Base-by-base conservation (phyloP, 352 stramenopile species). In the Phytophthora podocarpi region DNA sequence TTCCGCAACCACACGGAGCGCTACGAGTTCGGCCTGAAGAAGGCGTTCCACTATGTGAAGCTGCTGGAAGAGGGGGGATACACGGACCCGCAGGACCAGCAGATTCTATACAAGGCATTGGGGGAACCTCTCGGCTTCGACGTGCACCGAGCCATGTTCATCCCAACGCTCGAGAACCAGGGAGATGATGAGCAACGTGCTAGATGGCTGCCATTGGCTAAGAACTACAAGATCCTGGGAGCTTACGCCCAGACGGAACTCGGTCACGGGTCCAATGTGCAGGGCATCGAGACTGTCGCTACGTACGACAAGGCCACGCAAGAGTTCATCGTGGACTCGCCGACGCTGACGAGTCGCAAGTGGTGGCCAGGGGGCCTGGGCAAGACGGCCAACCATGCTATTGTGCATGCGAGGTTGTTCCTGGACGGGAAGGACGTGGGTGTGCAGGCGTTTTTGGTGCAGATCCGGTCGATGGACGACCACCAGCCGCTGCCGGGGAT, bases 301-400 rank as follows among this genome's bases (percentile, higher is more conserved):
- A 70, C 48, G 30, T 74, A 97, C 71, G 68, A 98, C 34, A 85
- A 87, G 41, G 67, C 82, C 21, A 82, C 73, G 3, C 84, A 98
- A 52, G 91, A 98, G 73, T 99, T 96, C 61, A 76, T 98, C 21
- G 87, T 99, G 48, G 66, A 99, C 74, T 97, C 92, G 13, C 97
- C 97, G 0, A 98, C 95, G 10, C 57, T 99, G 21, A 98, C 95
- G 26, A 89, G 80, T 46, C 79, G 83, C 56, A 99, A 99, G 72
- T 99, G 97, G 85, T 99, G 97, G 97, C 95, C 95, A 4, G 65
- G 65, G 34, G 65, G 65, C 9, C 45, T 74, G n/a, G 65, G 65
- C n/a, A 74, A 74, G 59, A 74, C 65, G 8, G 65, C 65, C 13
- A 74, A 58, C 23, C 53, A 74, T 41, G 65, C 65, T 6, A 74